Percentiles rank a stretch among this genome's conserved stretches.
Evolutionary conservation across 306 rosid species (phyloP).

Genomic region (Cucurbita argyrosperma): DNA sequence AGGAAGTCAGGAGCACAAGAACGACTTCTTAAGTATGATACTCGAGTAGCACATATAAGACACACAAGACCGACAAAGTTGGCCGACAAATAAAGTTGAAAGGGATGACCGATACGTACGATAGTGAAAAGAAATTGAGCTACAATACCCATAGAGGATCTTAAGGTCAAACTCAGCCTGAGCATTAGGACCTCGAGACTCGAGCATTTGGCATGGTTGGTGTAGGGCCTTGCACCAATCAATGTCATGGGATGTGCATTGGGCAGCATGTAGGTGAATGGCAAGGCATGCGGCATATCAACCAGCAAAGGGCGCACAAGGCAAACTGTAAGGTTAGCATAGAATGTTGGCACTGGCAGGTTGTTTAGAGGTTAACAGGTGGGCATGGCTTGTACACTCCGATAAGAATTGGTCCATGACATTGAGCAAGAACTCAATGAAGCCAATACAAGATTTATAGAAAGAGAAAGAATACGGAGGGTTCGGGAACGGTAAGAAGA

Average conservation of each 20-base stretch:
- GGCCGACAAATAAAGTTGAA: not conserved
- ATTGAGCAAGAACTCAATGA: not conserved
- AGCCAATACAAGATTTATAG: not conserved
- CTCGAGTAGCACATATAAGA: not conserved
- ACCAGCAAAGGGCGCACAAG: no score
- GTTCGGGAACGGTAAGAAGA: not conserved
- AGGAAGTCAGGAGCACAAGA: not conserved
- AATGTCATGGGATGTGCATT: no score
- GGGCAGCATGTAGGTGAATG: no score
- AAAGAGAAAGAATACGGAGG: not conserved
- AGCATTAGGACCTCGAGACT: no score
- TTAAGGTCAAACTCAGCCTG: not conserved
- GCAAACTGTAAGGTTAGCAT: no score
- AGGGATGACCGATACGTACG: not conserved
- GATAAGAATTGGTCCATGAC: not conserved
- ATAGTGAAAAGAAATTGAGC: not conserved
- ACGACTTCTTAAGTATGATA: not conserved
- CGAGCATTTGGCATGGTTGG: no score
- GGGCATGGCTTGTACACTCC: no score
- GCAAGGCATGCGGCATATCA: no score
- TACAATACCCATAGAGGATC: not conserved
- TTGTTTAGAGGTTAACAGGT: no score
- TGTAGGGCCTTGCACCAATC: no score
- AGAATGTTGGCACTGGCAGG: no score
- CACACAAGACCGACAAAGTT: not conserved